Base-by-base conservation (phyloP, 139 green algal genomes). In the Tetratostichococcus sp. region DNA sequence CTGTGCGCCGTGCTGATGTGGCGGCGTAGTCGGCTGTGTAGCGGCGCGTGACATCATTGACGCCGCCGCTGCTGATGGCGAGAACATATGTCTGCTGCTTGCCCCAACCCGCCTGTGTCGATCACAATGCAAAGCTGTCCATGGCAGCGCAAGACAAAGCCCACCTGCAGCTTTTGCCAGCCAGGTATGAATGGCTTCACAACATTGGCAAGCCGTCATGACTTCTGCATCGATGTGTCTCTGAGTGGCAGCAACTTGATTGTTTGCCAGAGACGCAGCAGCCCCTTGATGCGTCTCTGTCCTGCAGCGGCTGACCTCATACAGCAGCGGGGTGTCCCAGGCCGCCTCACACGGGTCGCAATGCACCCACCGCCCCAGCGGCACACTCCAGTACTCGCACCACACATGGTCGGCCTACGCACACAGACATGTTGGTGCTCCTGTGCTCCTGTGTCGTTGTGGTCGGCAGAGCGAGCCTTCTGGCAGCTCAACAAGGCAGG, bases 31-130 rank as follows among this genome's bases (percentile, higher is more conserved):
- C 30, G 1, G 30, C 58, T 0, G 83, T 88, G 83, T 96, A 96
- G 31, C 89, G 78, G 23, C 69, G 73, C 3, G 86, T 92, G 1
- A 95, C 92, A 68, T 97, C 92, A 0, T 22, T 57, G 0, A 87
- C 82, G 6, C 87, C 89, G 43, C 77, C 30, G 2, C 39, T 70
- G 30, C 82, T 80, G 11, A 89, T 82, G 0, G 80, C 91, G n/a
- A 97, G n/a, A 28, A 93, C 86, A 35, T 93, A 92, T 0, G 30
- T 77, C 39, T 93, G 79, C 80, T 78, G 35, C 78, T 97, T 97
- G 67, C 88, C 89, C 93, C 93, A 97, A 4, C 93, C 93, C 14
- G 31, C 73, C 82, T 89, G 76, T 26, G 26, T 11, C n/a, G 8
- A 42, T 14, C 8, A 50, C 39, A 8, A 50, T 50, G 8, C 8